phyloP scores from a whole-genome alignment of 2,329 filamentous ascomycete genomes.

The Curvularia hawaiiensis region DNA sequence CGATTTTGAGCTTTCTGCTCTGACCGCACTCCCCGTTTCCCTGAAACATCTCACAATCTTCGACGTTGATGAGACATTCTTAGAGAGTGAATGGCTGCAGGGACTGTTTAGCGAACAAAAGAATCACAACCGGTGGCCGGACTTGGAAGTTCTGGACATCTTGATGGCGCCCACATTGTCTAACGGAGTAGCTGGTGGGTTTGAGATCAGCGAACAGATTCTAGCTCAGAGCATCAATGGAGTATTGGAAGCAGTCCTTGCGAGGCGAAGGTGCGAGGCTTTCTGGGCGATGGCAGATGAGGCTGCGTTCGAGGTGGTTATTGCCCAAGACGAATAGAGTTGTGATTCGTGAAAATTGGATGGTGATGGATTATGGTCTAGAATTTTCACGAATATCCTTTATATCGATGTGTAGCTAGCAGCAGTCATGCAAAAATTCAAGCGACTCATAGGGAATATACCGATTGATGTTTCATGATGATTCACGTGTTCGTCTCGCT shows the following conservation, averaged over 20 bases:
- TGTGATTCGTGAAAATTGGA: too few species aligned
- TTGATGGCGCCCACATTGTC: conserved; percentile 1
- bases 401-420: too few species aligned
- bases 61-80: conserved; percentile 14
- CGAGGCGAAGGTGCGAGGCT: background rate
- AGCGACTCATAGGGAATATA: too few species aligned
- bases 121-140: conserved; percentile 1
- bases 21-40: conserved; percentile 4
- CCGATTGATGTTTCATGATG: too few species aligned
- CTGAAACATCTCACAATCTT: conserved; percentile 18
- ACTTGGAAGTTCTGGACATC: conserved; percentile 13
- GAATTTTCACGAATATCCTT: too few species aligned
- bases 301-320: background rate
- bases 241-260: background rate
- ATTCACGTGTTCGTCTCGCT: too few species aligned
- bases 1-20: conserved; percentile 19
- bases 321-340: background rate
- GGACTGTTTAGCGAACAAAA: conserved; percentile 14
- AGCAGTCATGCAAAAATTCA: too few species aligned
- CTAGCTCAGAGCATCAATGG: background rate
- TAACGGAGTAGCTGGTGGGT: background rate
- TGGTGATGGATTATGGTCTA: too few species aligned
- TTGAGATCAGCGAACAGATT: background rate
- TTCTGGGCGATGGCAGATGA: conserved; percentile 5
- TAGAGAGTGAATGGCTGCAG: conserved; percentile 13